These are phyloP conservation scores for Diaporthe sp. DNA, from an alignment of 2,329 filamentous ascomycete species.

Conservation along the genomic window DNA sequence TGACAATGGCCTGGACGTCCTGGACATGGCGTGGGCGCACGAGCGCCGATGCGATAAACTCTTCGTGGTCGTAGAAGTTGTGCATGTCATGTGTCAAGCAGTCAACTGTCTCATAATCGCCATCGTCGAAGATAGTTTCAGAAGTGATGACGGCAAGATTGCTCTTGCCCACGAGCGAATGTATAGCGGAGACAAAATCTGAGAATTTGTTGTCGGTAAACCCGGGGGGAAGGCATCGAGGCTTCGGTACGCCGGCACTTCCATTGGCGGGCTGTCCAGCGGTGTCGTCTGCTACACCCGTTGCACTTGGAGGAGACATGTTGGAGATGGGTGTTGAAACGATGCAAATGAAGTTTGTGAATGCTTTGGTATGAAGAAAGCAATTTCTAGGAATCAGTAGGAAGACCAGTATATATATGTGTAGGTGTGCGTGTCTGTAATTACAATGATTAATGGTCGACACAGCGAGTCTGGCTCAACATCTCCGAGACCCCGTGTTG, in stretches of 20 bases:
- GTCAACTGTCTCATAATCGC: slow-evolving; percentile 45
- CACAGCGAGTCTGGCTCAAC: not conserved
- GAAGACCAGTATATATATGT: not conserved
- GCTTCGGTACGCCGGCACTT: not conserved
- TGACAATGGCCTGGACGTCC: slow-evolving; percentile 62
- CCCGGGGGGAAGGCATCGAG: slow-evolving; percentile 7
- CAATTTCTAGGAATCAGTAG: not conserved
- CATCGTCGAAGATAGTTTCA: slow-evolving; percentile 42
- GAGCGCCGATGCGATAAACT: slow-evolving; percentile 57
- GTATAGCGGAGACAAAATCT: not conserved
- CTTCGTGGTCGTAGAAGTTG: slow-evolving; percentile 56
- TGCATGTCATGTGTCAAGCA: slow-evolving; percentile 51
- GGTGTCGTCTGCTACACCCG: slow-evolving; percentile 1
- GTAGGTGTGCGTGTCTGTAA: not conserved
- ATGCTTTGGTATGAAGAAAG: not conserved
- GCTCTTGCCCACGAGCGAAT: slow-evolving; percentile 9
- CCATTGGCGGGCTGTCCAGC: not conserved
- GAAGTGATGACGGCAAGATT: slow-evolving; percentile 5
- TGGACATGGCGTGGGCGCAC: slow-evolving; percentile 50
- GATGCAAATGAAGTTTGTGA: not conserved
- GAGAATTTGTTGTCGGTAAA: slow-evolving; percentile 2
- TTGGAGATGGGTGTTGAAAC: not conserved
- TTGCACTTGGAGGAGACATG: slow-evolving; percentile 28
- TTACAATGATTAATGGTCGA: not conserved
- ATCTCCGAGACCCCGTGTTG: not conserved